Evolutionary conservation across 73 alveolate species (phyloP), one percentile per base, ranked within the genome.

Genomic region (Diophrys appendiculata): DNA sequence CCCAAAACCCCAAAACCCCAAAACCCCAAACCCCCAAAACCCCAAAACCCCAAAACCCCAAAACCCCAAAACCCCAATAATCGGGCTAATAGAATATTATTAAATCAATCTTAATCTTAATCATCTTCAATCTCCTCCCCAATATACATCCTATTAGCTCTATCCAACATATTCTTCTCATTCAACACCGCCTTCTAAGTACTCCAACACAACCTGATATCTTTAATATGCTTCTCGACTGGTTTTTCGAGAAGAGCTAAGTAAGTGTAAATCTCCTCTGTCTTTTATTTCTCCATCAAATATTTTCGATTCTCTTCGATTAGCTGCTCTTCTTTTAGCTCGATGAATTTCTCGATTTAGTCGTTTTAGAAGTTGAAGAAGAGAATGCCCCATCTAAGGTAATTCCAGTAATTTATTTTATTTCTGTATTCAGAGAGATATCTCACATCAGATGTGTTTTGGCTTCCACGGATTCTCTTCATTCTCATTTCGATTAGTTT

Each of bases 321-420:
- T 23, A 84, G 29, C 64, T 77, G 78, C 26, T 68, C 67, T 24
- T 65, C 85, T 14, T 65, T 73, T 34, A 65, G 24, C 33, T 69
- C 24, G 14, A 76, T 33, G 2, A 35, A 78, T 2, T 78, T 73
- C 24, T 35, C 32, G 8, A 85, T 72, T 25, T 52, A 31, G 25
- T 54, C 55, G 60, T 78, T 78, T 33, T 85, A 56, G 74, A 32
- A 52, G 72, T 80, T 32, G 35, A 85, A 35, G 31, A 85, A 78
- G 68, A 68, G 88, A 23, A 85, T 78, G 0, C 81, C 93, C 33
- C 54, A 65, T 33, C 93, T 29, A 0, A 85, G 68, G 43, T 85
- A 85, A 78, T 85, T 78, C 93, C 93, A 85, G 76, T 85, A 85
- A 3, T 79, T 65, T 3, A 85, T 56, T 35, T 82, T 52, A 43